phyloP scores from a whole-genome alignment of 2,329 filamentous ascomycete species.

The Sclerotinia trifoliorum region DNA sequence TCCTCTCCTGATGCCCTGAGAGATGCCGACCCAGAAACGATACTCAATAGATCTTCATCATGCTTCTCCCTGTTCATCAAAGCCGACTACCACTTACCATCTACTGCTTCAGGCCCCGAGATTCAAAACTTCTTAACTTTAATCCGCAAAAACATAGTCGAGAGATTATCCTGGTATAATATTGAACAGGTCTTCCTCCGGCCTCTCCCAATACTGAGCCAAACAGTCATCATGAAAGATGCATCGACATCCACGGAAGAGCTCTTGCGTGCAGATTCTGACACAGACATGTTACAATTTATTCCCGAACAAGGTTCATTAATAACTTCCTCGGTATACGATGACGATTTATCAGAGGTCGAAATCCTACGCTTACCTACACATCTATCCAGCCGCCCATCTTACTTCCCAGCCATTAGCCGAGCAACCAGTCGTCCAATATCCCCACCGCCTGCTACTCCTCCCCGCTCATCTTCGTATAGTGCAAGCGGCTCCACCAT shows the following conservation, averaged over 20 bases:
- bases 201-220: conserved; percentile 1
- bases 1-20: neutral
- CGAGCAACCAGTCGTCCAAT: neutral
- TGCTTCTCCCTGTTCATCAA: conserved; percentile 45
- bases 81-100: conserved; percentile 57
- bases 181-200: conserved; percentile 41
- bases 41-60: conserved; percentile 22
- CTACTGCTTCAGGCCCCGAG: conserved; percentile 53
- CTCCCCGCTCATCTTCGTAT: neutral
- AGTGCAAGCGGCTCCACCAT: neutral
- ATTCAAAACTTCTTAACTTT: conserved; percentile 53
- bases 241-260: conserved; percentile 9
- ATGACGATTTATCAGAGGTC: neutral
- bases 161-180: conserved; percentile 49
- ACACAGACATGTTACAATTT: neutral
- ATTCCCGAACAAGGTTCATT: neutral
- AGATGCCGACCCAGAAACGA: neutral
- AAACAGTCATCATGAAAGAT: neutral
- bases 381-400: neutral
- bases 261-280: neutral
- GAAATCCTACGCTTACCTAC: neutral
- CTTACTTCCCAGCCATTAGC: neutral
- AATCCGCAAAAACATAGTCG: conserved; percentile 51
- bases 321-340: conserved; percentile 16
- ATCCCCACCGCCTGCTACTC: neutral